phyloP scores from a whole-genome alignment of 306 rosid genomes.

The Dalbergia cochinchinensis region DNA sequence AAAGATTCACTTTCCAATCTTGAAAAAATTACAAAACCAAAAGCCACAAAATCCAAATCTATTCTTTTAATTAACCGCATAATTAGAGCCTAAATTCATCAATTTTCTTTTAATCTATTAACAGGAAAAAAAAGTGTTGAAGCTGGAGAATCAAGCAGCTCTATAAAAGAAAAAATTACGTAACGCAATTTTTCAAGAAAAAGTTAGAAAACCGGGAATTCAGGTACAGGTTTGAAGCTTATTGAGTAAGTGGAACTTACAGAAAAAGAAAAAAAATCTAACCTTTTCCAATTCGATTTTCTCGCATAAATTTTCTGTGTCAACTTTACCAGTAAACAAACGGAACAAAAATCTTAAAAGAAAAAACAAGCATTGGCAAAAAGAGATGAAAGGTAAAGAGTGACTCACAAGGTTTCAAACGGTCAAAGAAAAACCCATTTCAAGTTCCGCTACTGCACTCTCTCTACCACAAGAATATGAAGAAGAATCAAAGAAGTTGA shows the following conservation, averaged over 20 bases:
- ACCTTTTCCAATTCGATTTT: not conserved
- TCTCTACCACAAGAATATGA: not conserved
- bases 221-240: not conserved
- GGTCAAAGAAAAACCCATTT: constrained; percentile 43
- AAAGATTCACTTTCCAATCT: constrained; percentile 2
- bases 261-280: not conserved
- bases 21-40: constrained; percentile 10
- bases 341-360: not conserved
- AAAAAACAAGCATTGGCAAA: constrained; percentile 16
- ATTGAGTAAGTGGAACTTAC: not conserved
- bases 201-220: constrained; percentile 15
- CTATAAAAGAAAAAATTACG: constrained; percentile 1
- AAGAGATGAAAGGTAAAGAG: constrained; percentile 4
- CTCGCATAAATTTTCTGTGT: constrained; percentile 1
- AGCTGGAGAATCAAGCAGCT: not conserved
- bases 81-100: constrained; percentile 13
- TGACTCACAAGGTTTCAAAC: constrained; percentile 52
- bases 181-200: constrained; percentile 17
- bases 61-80: not conserved
- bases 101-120: not conserved
- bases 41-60: not conserved
- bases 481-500: constrained; percentile 1
- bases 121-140: constrained; percentile 1
- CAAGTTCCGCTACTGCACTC: not conserved
- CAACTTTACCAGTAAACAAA: constrained; percentile 48